phyloP scores from a whole-genome alignment of 1,139 yeast genomes.

The Trichomonascaceae sp. region DNA sequence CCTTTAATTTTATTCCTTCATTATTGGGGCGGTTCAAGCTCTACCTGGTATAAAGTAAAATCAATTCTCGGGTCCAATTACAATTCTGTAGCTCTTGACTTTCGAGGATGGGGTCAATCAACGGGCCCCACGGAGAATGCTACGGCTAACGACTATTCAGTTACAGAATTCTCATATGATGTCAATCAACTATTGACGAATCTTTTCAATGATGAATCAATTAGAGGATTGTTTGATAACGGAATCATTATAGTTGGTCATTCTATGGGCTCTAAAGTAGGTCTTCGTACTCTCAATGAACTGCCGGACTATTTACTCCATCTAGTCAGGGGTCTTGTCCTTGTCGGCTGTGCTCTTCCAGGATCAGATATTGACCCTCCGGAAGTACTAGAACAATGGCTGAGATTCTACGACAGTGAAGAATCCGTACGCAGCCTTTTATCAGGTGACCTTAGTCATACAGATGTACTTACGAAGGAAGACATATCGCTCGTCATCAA shows the following conservation, averaged over 20 bases:
- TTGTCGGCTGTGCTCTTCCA: background rate
- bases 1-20: background rate
- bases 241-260: background rate
- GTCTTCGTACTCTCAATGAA: background rate
- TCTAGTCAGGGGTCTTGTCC: background rate
- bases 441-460: background rate
- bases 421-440: background rate
- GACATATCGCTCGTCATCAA: background rate
- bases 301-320: background rate
- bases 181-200: background rate
- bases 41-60: background rate
- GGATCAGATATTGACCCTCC: background rate
- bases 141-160: background rate
- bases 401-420: background rate
- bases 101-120: background rate
- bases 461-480: background rate
- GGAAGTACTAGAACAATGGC: background rate
- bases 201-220: background rate
- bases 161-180: background rate
- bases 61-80: background rate
- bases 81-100: background rate
- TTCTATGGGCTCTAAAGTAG: background rate
- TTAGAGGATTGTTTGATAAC: background rate
- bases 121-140: background rate
- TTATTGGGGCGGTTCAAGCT: background rate